Percentiles rank a stretch among this genome's conserved stretches.
Evolutionary conservation across 768 basidiomycete species (phyloP).

Genomic region (Auricularia cornea): DNA sequence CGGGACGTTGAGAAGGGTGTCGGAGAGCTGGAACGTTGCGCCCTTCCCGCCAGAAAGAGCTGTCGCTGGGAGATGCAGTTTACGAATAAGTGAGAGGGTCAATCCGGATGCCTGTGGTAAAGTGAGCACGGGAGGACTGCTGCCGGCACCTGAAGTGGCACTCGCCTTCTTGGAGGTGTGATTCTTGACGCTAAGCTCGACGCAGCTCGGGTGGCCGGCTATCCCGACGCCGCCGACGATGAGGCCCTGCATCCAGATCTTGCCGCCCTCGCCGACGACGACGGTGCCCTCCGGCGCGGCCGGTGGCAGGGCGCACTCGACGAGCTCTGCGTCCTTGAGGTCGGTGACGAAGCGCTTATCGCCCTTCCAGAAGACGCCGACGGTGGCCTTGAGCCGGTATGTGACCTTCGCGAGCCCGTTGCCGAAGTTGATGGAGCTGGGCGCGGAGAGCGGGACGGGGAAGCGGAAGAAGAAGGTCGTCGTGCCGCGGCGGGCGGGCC

Average conservation of each 20-base stretch:
- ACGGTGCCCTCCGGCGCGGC: slow-evolving; percentile 44
- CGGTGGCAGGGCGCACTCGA: slow-evolving; percentile 31
- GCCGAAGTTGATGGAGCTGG: slow-evolving; percentile 65
- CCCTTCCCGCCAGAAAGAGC: slow-evolving; percentile 24
- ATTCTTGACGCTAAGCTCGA: slow-evolving; percentile 76
- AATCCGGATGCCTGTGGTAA: slow-evolving; percentile 57
- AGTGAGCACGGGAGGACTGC: not conserved
- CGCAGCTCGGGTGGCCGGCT: slow-evolving; percentile 59
- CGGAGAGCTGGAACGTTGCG: slow-evolving; percentile 48
- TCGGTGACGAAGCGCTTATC: slow-evolving; percentile 62
- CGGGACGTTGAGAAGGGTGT: slow-evolving; percentile 57
- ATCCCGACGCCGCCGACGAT: slow-evolving; percentile 55
- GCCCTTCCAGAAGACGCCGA: slow-evolving; percentile 67
- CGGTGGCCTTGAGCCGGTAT: slow-evolving; percentile 68
- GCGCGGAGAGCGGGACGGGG: slow-evolving; percentile 56
- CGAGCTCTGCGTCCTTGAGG: slow-evolving; percentile 52
- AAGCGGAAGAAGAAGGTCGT: slow-evolving; percentile 79
- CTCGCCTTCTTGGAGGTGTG: slow-evolving; percentile 70
- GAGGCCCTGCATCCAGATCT: slow-evolving; percentile 66
- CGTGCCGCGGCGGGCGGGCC: slow-evolving; percentile 64
- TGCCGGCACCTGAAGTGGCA: slow-evolving; percentile 1
- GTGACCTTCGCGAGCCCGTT: slow-evolving; percentile 56
- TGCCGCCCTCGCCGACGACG: slow-evolving; percentile 68
- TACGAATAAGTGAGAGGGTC: slow-evolving; percentile 50
- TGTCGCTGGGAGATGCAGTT: slow-evolving; percentile 38